These are phyloP conservation scores for Cladophialophora immunda DNA, from an alignment of 2,329 filamentous ascomycete species.

Conservation along the genomic window DNA sequence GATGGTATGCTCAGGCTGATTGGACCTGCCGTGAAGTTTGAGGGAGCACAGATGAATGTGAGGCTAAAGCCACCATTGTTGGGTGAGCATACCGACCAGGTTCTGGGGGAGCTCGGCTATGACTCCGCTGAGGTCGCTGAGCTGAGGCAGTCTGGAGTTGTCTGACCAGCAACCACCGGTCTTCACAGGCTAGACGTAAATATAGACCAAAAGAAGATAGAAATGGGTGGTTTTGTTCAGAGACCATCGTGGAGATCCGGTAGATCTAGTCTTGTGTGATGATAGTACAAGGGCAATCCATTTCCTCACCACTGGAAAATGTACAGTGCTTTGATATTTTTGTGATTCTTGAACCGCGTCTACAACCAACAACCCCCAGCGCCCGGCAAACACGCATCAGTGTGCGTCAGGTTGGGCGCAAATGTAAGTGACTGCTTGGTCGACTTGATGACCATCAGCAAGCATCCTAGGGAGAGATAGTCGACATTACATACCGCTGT, in stretches of 20 bases:
- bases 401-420: conserved; percentile 82
- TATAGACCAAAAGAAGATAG: conserved; percentile 9
- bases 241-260: conserved; percentile 34
- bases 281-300: conserved; percentile 37
- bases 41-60: conserved; percentile 31
- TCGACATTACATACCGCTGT: conserved; percentile 76
- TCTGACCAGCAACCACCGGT: conserved; percentile 16
- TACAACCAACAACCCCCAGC: conserved; percentile 17
- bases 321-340: conserved; percentile 35
- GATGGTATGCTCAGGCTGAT: conserved; percentile 38
- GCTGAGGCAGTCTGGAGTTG: conserved; percentile 38
- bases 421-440: conserved; percentile 96
- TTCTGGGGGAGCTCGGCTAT: conserved; percentile 35
- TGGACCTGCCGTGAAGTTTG: conserved; percentile 39
- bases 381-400: conserved; percentile 20
- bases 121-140: conserved; percentile 31
- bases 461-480: conserved; percentile 8
- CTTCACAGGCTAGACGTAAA: conserved; percentile 10
- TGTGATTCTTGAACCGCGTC: conserved; percentile 30
- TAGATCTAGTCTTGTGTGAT: conserved; percentile 36
- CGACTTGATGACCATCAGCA: conserved; percentile 66
- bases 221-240: conserved; percentile 20
- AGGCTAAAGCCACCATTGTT: conserved; percentile 36
- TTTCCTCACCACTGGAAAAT: conserved; percentile 34
- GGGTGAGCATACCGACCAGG: conserved; percentile 38